phyloP scores from a whole-genome alignment of 2,329 filamentous ascomycete species.

The Achaetomium macrosporum region DNA sequence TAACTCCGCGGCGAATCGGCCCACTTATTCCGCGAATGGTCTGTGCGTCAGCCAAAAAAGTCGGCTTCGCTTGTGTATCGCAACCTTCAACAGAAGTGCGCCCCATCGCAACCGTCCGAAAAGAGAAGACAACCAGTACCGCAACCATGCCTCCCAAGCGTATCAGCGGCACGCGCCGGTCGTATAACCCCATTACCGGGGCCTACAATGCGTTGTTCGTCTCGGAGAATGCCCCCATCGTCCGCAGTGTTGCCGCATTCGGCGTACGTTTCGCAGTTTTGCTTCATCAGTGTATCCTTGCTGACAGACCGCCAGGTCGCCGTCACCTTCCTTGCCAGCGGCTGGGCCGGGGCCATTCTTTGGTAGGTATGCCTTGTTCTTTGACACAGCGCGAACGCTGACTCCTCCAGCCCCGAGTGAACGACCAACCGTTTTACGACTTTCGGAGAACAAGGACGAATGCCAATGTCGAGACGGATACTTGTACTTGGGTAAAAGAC shows the following conservation, averaged over 20 bases:
- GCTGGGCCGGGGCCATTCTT: constrained; percentile 52
- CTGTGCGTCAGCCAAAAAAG: constrained; percentile 7
- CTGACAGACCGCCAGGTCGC: constrained; percentile 39
- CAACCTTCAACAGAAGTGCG: not conserved
- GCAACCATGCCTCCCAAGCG: constrained; percentile 55
- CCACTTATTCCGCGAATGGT: no score
- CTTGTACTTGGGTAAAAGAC: not conserved
- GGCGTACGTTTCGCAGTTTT: constrained; percentile 40
- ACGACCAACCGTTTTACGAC: not conserved
- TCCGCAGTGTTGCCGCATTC: constrained; percentile 56
- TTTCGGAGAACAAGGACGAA: not conserved
- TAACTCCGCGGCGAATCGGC: no score
- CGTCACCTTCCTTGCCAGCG: constrained; percentile 54
- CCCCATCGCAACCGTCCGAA: not conserved
- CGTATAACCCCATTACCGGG: constrained; percentile 46
- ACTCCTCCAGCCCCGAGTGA: constrained; percentile 13
- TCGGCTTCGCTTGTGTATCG: not conserved
- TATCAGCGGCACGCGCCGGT: constrained; percentile 34
- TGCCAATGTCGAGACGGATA: not conserved
- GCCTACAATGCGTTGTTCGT: constrained; percentile 54
- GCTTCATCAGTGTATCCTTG: not conserved
- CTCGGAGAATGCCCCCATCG: constrained; percentile 58
- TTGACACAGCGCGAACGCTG: not conserved
- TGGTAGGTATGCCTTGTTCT: constrained; percentile 10
- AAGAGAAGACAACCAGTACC: constrained; percentile 14